phyloP scores from a whole-genome alignment of 225 moss, liverwort and hornwort genomes.

The Physcomitrium patens region DNA sequence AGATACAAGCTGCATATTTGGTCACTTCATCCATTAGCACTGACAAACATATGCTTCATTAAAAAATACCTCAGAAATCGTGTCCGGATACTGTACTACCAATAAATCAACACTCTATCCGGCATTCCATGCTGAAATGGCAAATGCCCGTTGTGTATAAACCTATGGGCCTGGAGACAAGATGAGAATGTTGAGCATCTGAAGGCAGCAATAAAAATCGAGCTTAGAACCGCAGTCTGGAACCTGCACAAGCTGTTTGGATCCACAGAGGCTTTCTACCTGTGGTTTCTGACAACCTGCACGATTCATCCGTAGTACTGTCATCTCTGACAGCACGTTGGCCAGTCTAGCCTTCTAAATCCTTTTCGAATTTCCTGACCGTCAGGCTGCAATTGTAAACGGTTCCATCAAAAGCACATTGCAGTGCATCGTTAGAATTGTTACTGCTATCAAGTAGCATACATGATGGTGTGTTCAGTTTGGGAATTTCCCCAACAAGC shows the following conservation, averaged over 20 bases:
- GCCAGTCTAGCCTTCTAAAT: slow-evolving; percentile 44
- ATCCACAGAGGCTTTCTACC: slow-evolving; percentile 10
- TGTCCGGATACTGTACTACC: background rate
- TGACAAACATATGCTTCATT: too few relatives aligned
- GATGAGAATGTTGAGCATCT: background rate
- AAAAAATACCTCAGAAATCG: background rate
- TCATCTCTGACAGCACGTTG: slow-evolving; percentile 11
- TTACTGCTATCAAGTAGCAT: slow-evolving; percentile 34
- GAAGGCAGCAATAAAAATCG: slow-evolving; percentile 14
- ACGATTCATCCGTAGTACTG: slow-evolving; percentile 12
- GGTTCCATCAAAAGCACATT: slow-evolving; percentile 2
- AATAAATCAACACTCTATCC: background rate
- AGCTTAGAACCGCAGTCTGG: slow-evolving; percentile 25
- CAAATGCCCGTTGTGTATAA: slow-evolving; percentile 26
- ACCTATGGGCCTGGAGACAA: slow-evolving; percentile 10
- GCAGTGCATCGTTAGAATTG: slow-evolving; percentile 24
- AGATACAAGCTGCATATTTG: slow-evolving; percentile 8
- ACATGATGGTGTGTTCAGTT: slow-evolving; percentile 24
- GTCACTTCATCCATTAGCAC: background rate
- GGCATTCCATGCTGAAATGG: slow-evolving; percentile 14
- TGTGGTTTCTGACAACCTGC: slow-evolving; percentile 21
- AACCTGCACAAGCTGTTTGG: slow-evolving; percentile 19
- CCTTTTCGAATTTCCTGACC: slow-evolving; percentile 33
- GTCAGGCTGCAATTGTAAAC: slow-evolving; percentile 23
- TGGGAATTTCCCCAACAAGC: slow-evolving; percentile 35